Base-by-base conservation (phyloP, 768 basidiomycete genomes). In the Cyclocybe aegerita region DNA sequence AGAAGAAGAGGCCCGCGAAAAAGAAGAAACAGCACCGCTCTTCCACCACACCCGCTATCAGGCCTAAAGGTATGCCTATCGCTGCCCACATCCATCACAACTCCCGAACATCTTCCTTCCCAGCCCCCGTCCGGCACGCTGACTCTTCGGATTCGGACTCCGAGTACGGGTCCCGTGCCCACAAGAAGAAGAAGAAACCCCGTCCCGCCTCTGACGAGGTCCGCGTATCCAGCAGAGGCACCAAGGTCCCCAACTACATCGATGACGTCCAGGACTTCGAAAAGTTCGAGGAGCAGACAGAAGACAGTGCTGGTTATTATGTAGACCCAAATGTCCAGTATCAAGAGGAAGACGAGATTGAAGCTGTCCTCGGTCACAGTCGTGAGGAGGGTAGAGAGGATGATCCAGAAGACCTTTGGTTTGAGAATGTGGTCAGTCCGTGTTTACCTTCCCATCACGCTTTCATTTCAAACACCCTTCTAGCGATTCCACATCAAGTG, bases 401-500 rank as follows among this genome's bases (percentile, higher is more conserved):
- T 16, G 93, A 96, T 62, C 71, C 76, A 0, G 83, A 88, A 41
- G 94, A 97, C 62, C 67, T 89, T 41, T 96, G 92, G 80, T 87
- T 85, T 53, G 85, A 86, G 58, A 97, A 97, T 63, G 80, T 96
- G 59, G 94, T 93, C 67, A 48, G 79, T 67, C 44, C 47, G 49
- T 48, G 40, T 52, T 57, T 46, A 16, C 46, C 15, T 48, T 45
- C 33, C 9, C 12, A 29, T 48, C 52, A 41, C 45, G 49, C 39
- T 53, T 50, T 50, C 39, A 56, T 50, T 63, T 56, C 30, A 61
- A 36, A 30, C 38, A 48, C 48, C 17, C 46, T 52, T 58, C 3
- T 63, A 97, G 94, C 93, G 94, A 45, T 99, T 89, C 76, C 93
- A 98, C 66, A 94, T 99, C 77, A 99, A 99, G 70, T 99, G 97